Evolutionary conservation across 352 stramenopile genomes (phyloP).

Genomic region (Phytophthora colocasiae): DNA sequence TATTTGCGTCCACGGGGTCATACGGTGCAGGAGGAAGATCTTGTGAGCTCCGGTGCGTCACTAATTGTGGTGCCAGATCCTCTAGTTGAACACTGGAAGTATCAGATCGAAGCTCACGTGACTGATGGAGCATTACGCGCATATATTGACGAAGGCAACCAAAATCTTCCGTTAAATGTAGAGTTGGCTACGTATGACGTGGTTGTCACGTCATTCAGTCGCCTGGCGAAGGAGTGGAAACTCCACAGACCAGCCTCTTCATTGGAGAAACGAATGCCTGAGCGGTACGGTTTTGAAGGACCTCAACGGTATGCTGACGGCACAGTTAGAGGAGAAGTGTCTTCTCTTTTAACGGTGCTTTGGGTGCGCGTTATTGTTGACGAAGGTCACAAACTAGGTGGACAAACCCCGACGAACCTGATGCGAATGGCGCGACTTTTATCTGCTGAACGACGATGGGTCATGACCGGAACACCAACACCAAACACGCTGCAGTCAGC

Average conservation of each 20-base stretch:
- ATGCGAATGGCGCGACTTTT: constrained; percentile 86
- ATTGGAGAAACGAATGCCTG: constrained; percentile 55
- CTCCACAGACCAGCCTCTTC: constrained; percentile 50
- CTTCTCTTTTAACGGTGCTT: constrained; percentile 54
- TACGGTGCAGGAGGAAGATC: constrained; percentile 33
- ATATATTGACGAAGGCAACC: constrained; percentile 42
- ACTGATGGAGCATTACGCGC: constrained; percentile 26
- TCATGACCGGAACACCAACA: constrained; percentile 98
- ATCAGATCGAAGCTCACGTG: constrained; percentile 63
- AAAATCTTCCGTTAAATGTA: constrained; percentile 38
- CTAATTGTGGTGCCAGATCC: constrained; percentile 71
- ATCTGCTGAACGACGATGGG: constrained; percentile 88
- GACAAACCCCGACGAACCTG: constrained; percentile 53
- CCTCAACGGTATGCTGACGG: constrained; percentile 53
- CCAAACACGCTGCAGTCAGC: constrained; percentile 78
- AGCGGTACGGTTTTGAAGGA: constrained; percentile 67
- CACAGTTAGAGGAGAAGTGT: constrained; percentile 45
- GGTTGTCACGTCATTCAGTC: constrained; percentile 69
- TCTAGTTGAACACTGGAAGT: constrained; percentile 74
- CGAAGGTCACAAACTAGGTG: constrained; percentile 93
- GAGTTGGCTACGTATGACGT: constrained; percentile 63
- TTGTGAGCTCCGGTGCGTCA: constrained; percentile 47
- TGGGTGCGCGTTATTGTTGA: constrained; percentile 93
- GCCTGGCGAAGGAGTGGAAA: constrained; percentile 65
- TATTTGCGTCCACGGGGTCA: constrained; percentile 40